A percentile compares a stretch with the other conserved stretches of the same genome.
Conservation (phyloP, 1,284 basidiomycete genomes). For the Mycosarcoma mackinlayi region DNA sequence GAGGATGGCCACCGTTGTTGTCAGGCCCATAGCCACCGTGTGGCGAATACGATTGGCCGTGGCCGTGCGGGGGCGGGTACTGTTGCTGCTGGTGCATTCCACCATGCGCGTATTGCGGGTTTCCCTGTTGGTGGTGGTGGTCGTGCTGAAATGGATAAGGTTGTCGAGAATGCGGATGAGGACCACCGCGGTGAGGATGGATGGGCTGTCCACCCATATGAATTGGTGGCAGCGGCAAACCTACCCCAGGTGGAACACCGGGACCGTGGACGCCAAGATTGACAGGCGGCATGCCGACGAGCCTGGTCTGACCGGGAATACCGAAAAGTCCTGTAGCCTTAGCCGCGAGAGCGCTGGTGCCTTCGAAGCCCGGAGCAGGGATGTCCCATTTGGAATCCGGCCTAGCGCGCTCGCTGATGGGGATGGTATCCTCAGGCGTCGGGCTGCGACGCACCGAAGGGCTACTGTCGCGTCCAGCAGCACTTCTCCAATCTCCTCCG, state of each 20-base stretch:
- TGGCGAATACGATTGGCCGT: conserved; percentile 9
- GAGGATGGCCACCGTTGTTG: conserved; percentile 7
- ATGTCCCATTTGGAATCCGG: conserved; percentile 95
- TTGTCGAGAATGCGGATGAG: conserved; percentile 22
- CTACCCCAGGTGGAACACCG: conserved; percentile 43
- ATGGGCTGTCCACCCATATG: conserved; percentile 69
- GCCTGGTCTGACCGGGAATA: conserved; percentile 87
- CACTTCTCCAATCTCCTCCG: conserved; percentile 67
- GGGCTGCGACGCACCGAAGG: conserved; percentile 84
- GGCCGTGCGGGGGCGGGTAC: conserved; percentile 24
- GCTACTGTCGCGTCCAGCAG: conserved; percentile 67
- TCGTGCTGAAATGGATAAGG: conserved; percentile 22
- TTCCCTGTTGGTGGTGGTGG: conserved; percentile 2
- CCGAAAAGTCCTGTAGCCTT: conserved; percentile 98
- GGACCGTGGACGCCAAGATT: conserved; percentile 45
- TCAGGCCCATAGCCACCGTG: conserved; percentile 9
- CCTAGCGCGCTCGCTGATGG: conserved; percentile 84
- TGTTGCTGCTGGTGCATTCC: conserved; percentile 10
- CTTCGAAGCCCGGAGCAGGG: conserved; percentile 92
- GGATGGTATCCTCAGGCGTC: conserved; percentile 85
- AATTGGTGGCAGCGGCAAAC: conserved; percentile 76
- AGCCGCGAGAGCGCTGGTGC: conserved; percentile 91
- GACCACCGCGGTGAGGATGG: conserved; percentile 32
- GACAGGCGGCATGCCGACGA: conserved; percentile 71
- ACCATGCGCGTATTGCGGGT: conserved; percentile 8